A percentile compares a stretch with the other conserved stretches of the same genome.
phyloP scores from a whole-genome alignment of 2,329 filamentous ascomycete species.

The Aureobasidium sp. region DNA sequence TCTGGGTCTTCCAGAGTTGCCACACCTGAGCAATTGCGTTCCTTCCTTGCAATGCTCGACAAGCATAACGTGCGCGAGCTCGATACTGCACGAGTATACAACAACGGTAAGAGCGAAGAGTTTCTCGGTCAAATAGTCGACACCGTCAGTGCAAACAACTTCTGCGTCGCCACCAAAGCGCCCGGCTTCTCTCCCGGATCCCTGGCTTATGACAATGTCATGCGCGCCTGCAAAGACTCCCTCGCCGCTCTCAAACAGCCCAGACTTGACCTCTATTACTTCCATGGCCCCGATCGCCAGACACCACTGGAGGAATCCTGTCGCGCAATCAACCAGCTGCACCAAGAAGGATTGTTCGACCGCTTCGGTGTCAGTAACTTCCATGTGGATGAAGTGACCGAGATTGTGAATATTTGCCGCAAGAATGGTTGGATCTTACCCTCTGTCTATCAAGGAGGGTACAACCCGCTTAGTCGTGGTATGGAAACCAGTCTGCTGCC shows the following conservation, averaged over 20 bases:
- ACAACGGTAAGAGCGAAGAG: conserved; percentile 42
- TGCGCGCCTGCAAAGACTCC: conserved; percentile 29
- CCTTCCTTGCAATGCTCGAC: conserved; percentile 36
- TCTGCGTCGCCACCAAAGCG: conserved; percentile 34
- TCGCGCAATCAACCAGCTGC: conserved; percentile 50
- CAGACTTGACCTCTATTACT: no score
- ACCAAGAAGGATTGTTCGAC: conserved; percentile 51
- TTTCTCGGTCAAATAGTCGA: conserved; percentile 42
- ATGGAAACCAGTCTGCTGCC: conserved; percentile 49
- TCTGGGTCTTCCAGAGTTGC: conserved; percentile 28
- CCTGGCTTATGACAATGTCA: conserved; percentile 30
- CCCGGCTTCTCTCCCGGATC: conserved; percentile 32
- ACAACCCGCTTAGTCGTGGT: conserved; percentile 42
- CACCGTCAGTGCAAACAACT: conserved; percentile 17
- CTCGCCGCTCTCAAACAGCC: no score
- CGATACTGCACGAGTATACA: conserved; percentile 45
- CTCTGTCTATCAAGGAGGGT: conserved; percentile 53
- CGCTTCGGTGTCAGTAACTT: conserved; percentile 54
- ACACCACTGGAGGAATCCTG: conserved; percentile 53
- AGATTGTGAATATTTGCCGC: conserved; percentile 52
- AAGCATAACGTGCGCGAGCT: conserved; percentile 37
- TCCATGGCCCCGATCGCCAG: conserved; percentile 46
- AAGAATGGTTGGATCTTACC: conserved; percentile 48
- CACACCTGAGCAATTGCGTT: conserved; percentile 26
- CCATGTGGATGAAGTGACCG: conserved; percentile 51